Conservation (phyloP, 108 stramenopile species). For the Pseudonitzschia multiseries region DNA sequence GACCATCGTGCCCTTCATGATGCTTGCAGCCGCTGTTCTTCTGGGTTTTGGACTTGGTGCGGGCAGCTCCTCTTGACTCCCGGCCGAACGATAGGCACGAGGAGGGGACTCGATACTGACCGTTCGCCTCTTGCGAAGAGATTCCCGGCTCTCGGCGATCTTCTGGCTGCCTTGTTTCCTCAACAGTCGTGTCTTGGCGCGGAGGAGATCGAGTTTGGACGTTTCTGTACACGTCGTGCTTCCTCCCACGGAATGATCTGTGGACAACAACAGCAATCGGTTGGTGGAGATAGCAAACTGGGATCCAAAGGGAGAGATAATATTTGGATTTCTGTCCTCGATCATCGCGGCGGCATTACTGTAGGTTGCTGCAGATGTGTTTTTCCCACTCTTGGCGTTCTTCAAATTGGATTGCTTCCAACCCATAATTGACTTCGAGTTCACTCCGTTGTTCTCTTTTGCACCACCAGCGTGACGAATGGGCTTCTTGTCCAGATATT, state of each 20-base stretch:
- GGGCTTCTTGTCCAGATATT: background rate
- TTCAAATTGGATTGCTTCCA: background rate
- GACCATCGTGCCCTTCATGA: background rate
- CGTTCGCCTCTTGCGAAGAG: constrained; percentile 9
- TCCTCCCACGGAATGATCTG: background rate
- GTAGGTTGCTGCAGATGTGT: background rate
- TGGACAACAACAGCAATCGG: background rate
- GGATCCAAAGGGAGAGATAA: background rate
- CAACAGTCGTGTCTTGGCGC: background rate
- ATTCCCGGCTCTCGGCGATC: constrained; percentile 4
- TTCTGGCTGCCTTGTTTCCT: constrained; percentile 2
- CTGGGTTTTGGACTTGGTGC: background rate
- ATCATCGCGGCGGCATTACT: background rate
- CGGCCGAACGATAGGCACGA: background rate
- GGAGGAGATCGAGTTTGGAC: constrained; percentile 1
- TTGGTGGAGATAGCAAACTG: background rate
- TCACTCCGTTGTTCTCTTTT: background rate
- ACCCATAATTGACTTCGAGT: background rate
- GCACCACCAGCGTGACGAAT: background rate
- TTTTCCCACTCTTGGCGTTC: background rate
- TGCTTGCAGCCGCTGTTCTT: background rate
- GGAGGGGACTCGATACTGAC: background rate
- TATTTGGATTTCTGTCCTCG: background rate
- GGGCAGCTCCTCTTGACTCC: background rate
- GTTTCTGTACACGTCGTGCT: background rate